phyloP scores from a whole-genome alignment of 2,329 filamentous ascomycete species.

The Pyrenophora graminea region DNA sequence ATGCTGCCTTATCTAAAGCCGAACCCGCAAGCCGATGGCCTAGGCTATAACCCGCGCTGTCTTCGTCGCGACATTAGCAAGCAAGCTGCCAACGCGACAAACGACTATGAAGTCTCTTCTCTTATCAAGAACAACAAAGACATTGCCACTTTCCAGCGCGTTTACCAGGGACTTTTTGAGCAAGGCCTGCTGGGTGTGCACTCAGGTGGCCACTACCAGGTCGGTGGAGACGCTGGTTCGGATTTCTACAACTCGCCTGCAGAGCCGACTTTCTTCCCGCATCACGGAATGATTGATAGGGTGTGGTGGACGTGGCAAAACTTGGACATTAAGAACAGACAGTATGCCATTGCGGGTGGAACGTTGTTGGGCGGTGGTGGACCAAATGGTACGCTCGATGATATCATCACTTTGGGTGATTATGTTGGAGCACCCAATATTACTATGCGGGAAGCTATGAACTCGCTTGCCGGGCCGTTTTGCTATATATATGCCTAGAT shows the following conservation, averaged over 20 bases:
- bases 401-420: conserved; percentile 46
- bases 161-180: conserved; percentile 45
- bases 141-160: conserved; percentile 41
- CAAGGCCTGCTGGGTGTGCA: conserved; percentile 49
- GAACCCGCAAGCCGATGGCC: conserved; percentile 35
- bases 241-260: conserved; percentile 52
- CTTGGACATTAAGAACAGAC: conserved; percentile 44
- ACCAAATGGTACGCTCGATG: conserved; percentile 52
- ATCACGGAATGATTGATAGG: conserved; percentile 55
- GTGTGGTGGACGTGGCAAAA: conserved; percentile 58
- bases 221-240: conserved; percentile 18
- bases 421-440: conserved; percentile 33
- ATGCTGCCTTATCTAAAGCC: conserved; percentile 2
- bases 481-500: conserved; percentile 45
- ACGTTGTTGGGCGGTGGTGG: conserved; percentile 14
- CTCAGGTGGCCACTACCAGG: conserved; percentile 52
- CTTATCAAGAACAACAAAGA: conserved; percentile 31
- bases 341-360: conserved; percentile 47
- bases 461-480: conserved; percentile 50
- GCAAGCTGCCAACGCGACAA: conserved; percentile 27
- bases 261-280: conserved; percentile 55
- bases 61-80: conserved; percentile 44
- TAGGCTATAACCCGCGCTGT: conserved; percentile 45
- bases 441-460: conserved; percentile 48
- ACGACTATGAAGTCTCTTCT: conserved; percentile 25